Base-by-base conservation (phyloP, 2,329 filamentous ascomycete species). In the Diatrype stigma region DNA sequence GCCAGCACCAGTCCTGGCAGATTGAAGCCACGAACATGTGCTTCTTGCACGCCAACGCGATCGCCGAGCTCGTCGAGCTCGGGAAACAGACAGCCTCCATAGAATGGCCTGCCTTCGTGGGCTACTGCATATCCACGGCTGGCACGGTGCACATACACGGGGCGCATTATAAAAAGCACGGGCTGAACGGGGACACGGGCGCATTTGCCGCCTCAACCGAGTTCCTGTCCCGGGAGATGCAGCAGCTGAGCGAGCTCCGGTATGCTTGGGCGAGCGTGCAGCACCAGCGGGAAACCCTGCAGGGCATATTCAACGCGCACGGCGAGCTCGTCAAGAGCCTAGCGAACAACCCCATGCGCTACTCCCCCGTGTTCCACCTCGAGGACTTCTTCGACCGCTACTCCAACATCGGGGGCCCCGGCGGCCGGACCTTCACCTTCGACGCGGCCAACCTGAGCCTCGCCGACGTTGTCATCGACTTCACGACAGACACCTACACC, bases 331-430 rank as follows among this genome's bases (percentile, higher is more conserved):
- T 92, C 48, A 88, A 89, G 63, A 84, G 81, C 3, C 68, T 90
- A 19, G 78, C 82, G 1, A 84, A 78, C 49, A 89, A 82, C 55
- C 78, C 84, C 0, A 85, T 89, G 78, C 73, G 87, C 10, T 90
- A 90, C 58, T 85, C 85, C 0, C 86, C 89, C 0, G 87, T 89
- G 1, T 93, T 94, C 62, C 89, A 94, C 54, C 79, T 92, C 14
- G 90, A 94, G 56, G 89, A 94, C 63, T 95, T 95, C 68, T 92
- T 94, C 60, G 89, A 94, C 60, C 79, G 90, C 26, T 96, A 96
- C 53, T 70, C 73, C 0, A 80, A 78, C 51, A 75, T 84, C 42
- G 74, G 75, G 1, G 76, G 78, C 0, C 73, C 73, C 19, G 84
- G 82, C 0, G 86, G 84, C 1, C 77, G 83, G 51, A 74, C 78